Base-by-base conservation (phyloP, 2,329 filamentous ascomycete genomes). In the Chrysoporthe cubensis region DNA sequence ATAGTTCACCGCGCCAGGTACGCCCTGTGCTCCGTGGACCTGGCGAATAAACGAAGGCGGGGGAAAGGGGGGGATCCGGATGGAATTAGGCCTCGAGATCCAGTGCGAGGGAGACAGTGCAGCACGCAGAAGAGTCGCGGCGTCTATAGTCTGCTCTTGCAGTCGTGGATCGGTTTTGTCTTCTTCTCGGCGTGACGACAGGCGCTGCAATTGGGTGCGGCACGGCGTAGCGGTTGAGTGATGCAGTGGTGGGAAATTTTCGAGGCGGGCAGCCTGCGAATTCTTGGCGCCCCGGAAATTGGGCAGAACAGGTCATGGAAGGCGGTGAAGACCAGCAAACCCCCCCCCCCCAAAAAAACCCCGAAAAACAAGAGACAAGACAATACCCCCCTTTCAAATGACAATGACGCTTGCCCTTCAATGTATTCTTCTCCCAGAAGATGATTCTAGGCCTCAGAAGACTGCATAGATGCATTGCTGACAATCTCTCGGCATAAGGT, bases 141-240 rank as follows among this genome's bases (percentile, higher is more conserved):
- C 16, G 54, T 57, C 8, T 9, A 11, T 34, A 0, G 18, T 57
- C 40, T 16, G 32, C 9, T 43, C 37, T 43, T 21, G 16, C 34
- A 57, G 18, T 14, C 21, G 54, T 18, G 14, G n/a, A 52, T 32
- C 32, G 5, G 14, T 40, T 9, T 11, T 18, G 18, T 46, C 68
- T 66, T 46, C 9, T 40, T 40, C 37, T 18, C n/a, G 3, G 43
- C n/a, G 58, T 48, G 54, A 62, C 65, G 72, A 72, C 71, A 70
- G 71, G 74, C 21, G 71, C 74, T 71, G 64, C 62, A 69, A 54
- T 61, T 64, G 42, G n/a, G 37, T 62, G 54, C 37, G 44, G 32
- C 21, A 50, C 54, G 44, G 26, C 64, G 43, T 34, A 40, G 9
- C 42, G 40, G 57, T 60, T 32, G 16, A 34, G 57, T 58, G 32